phyloP scores from a whole-genome alignment of 352 stramenopile species.

The Poterioochromonas sp. region DNA sequence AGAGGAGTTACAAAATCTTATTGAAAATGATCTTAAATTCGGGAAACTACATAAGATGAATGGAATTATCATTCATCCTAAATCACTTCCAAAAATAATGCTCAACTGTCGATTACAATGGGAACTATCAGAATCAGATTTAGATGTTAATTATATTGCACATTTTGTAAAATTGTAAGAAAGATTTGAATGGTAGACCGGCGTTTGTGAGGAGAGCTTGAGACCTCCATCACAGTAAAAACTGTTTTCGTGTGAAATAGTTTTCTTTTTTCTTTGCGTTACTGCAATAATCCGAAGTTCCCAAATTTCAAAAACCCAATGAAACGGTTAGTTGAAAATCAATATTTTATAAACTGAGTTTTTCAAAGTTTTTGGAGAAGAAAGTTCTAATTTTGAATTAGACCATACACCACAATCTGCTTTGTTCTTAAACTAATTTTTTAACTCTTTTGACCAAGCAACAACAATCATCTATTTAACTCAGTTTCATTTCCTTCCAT shows the following conservation, averaged over 20 bases:
- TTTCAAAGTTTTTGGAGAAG: neutral
- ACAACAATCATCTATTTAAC: no score
- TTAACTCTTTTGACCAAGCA: no score
- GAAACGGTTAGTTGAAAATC: neutral
- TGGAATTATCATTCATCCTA: neutral
- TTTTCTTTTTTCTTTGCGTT: neutral
- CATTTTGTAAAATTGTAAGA: constrained; percentile 30
- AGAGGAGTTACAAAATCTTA: constrained; percentile 49
- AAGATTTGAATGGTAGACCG: no score
- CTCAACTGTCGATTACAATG: constrained; percentile 41
- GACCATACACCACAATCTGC: no score
- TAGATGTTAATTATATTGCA: constrained; percentile 46
- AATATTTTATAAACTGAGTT: neutral
- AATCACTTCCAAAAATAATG: constrained; percentile 34
- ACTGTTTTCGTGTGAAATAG: neutral
- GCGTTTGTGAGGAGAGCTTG: no score
- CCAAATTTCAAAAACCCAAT: neutral
- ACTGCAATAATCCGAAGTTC: neutral
- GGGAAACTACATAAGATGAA: constrained; percentile 26
- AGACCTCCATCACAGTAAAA: neutral
- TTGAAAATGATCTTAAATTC: constrained; percentile 35
- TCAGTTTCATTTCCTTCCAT: no score
- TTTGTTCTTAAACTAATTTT: no score
- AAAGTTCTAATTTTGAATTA: no score
- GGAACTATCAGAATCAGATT: constrained; percentile 37